These are phyloP conservation scores for Fraxinus xanthoxyloides DNA, from an alignment of 305 asterid genomes.

Conservation along the genomic window DNA sequence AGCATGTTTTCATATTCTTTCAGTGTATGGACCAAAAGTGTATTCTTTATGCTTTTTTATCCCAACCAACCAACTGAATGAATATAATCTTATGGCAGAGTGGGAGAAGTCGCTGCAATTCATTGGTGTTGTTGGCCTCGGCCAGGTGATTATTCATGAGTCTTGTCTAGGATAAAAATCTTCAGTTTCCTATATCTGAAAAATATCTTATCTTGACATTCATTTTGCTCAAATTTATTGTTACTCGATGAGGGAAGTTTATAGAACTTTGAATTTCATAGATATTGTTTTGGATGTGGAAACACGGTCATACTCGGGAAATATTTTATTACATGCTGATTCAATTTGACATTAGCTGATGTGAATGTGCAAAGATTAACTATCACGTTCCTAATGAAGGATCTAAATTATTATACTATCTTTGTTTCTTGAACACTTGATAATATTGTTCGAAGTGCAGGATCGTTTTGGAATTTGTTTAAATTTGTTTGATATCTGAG, in stretches of 20 bases:
- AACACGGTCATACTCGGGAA: background rate
- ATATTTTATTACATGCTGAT: background rate
- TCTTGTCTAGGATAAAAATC: background rate
- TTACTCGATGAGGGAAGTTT: background rate
- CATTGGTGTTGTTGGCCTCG: constrained; percentile 61
- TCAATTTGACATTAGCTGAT: background rate
- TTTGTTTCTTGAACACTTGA: background rate
- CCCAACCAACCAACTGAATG: constrained; percentile 18
- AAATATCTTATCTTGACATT: background rate
- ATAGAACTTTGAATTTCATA: background rate
- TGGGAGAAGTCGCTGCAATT: constrained; percentile 82
- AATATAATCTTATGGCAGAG: constrained; percentile 44
- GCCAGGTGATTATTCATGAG: constrained; percentile 46
- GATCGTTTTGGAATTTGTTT: background rate
- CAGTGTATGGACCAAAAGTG: background rate
- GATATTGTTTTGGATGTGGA: background rate
- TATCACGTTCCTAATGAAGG: background rate
- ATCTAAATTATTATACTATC: background rate
- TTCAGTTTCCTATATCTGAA: constrained; percentile 17
- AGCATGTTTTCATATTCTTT: background rate
- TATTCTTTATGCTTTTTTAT: background rate
- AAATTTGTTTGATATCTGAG: background rate
- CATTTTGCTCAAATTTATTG: background rate
- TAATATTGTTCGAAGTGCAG: background rate
- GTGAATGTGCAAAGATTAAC: background rate